A percentile compares a stretch with the other conserved stretches of the same genome.
These are phyloP conservation scores for Rosa persica DNA, from an alignment of 306 rosid species.

Conservation along the genomic window DNA sequence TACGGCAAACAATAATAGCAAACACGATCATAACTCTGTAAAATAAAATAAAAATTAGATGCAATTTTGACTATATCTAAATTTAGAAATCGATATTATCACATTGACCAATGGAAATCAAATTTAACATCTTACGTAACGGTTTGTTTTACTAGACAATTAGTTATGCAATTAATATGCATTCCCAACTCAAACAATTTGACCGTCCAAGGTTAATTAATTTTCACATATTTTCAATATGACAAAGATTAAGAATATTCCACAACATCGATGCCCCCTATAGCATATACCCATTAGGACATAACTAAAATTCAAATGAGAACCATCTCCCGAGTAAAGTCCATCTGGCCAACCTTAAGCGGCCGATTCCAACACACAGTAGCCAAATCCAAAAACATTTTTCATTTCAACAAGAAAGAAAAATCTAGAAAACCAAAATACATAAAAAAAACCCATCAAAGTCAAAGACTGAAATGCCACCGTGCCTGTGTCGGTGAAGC, in stretches of 20 bases:
- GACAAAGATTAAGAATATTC: neutral
- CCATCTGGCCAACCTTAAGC: slow-evolving; percentile 7
- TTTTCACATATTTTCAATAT: neutral
- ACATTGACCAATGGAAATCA: neutral
- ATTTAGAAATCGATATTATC: neutral
- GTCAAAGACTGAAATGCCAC: slow-evolving; percentile 15
- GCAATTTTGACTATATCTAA: neutral
- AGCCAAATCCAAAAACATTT: neutral
- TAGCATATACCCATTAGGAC: neutral
- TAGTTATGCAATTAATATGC: neutral
- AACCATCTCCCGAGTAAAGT: neutral
- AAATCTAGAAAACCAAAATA: neutral
- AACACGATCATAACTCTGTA: neutral
- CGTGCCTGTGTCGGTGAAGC: slow-evolving; percentile 30
- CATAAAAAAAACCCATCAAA: neutral
- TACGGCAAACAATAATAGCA: neutral
- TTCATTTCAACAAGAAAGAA: neutral
- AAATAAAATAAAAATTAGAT: neutral
- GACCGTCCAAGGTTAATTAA: neutral
- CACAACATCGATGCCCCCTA: neutral
- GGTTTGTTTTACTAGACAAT: too few species aligned
- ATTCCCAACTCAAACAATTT: neutral
- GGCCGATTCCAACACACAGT: neutral
- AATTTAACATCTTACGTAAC: neutral
- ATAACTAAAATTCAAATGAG: neutral